Conservation (phyloP, 768 basidiomycete genomes). For the Gloeostereum incarnatum region DNA sequence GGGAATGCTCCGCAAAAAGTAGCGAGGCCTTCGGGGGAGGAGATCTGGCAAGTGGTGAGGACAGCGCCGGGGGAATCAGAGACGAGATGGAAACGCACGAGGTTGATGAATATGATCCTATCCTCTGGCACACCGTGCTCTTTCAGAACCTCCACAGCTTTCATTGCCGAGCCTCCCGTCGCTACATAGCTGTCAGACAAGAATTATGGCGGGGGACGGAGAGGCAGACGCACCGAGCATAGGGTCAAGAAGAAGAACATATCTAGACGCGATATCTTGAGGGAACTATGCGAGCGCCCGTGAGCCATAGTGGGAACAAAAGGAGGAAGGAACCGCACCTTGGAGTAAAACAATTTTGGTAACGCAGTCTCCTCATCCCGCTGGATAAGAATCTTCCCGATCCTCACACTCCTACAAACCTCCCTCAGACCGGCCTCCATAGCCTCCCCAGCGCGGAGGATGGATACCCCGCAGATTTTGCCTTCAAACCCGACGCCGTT, state of each 20-base stretch:
- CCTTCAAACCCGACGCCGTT: constrained; percentile 94
- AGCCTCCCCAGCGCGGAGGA: constrained; percentile 91
- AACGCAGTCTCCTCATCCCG: constrained; percentile 93
- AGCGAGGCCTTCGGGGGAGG: constrained; percentile 83
- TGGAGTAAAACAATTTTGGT: constrained; percentile 89
- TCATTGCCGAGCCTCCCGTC: constrained; percentile 96
- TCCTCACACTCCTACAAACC: constrained; percentile 88
- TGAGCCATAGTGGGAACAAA: no score
- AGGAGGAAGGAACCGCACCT: no score
- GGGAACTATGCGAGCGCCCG: constrained; percentile 54
- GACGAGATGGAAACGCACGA: constrained; percentile 38
- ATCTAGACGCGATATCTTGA: constrained; percentile 84
- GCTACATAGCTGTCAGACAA: constrained; percentile 30
- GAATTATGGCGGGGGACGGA: background rate
- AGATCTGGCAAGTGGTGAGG: constrained; percentile 41
- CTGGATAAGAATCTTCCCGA: constrained; percentile 98
- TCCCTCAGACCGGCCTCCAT: constrained; percentile 98
- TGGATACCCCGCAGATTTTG: constrained; percentile 94
- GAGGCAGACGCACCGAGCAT: constrained; percentile 70
- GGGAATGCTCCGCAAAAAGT: constrained; percentile 75
- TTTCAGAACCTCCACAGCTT: constrained; percentile 90
- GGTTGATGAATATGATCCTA: constrained; percentile 89
- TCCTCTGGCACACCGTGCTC: constrained; percentile 92
- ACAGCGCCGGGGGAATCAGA: background rate
- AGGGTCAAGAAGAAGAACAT: constrained; percentile 91